Evolutionary conservation across 2,329 filamentous ascomycete species (phyloP), one percentile per base, ranked within the genome.

Genomic region (Sporothrix euskadiensis): DNA sequence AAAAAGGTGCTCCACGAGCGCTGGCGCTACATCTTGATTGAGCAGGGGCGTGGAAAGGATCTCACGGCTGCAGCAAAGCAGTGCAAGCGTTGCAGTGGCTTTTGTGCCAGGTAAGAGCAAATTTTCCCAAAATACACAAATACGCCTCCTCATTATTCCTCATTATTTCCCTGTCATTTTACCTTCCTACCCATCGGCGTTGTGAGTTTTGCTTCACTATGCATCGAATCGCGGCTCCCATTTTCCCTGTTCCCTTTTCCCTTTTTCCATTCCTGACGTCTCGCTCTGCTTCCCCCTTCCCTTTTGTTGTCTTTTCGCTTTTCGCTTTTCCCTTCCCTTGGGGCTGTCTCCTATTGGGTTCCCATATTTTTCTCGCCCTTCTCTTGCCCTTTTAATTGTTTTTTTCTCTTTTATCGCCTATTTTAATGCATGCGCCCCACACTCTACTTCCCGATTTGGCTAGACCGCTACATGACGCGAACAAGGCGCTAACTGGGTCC

Each of bases 1-100:
- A 98, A 98, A 83, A 97, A 93, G 82, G 94, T 97, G 73, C 87
- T 99, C 65, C 93, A 98, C 81, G 93, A 98, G 83, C 90, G 94
- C 80, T 99, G 96, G 96, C 97, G 93, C 83, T 98, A 92, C 83
- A 93, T 99, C 77, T 88, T 98, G 78, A 93, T 98, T 76, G 96
- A 99, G 84, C 92, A 95, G 78, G 94, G 94, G 77, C 92, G 94
- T 78, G 92, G 94, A 78, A 98, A 98, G 83, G 96, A 98, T 83
- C 87, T 98, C 81, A 98, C 95, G 75, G 96, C 94, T 83, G 95
- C 94, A 75, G 94, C 97, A 78, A 98, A 99, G 85, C 90, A 91
- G 78, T 99, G 96, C 88, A 98, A 97, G 85, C 91, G 94, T 82
- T 99, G 96, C 84, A 88, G 87, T 79, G 89, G 90, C 79, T 99